These are phyloP conservation scores for Cryphonectria nitschkei DNA, from an alignment of 2,329 filamentous ascomycete species.

Conservation along the genomic window DNA sequence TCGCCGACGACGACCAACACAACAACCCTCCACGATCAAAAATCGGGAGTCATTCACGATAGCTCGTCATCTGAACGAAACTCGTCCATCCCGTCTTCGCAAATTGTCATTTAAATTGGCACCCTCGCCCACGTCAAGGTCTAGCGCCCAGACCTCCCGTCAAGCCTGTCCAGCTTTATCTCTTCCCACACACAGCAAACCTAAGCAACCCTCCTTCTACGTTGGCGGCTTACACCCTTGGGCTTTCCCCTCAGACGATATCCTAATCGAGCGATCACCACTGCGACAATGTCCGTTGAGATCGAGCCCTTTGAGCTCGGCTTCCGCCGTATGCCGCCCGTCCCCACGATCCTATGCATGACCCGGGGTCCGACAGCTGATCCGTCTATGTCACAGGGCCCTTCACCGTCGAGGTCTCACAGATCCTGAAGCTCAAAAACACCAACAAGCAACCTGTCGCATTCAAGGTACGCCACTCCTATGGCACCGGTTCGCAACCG, in stretches of 20 bases:
- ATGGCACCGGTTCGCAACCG: neutral
- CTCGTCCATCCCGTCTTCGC: neutral
- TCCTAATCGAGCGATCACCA: conserved; percentile 17
- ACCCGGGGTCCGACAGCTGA: conserved; percentile 29
- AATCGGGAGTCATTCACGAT: neutral
- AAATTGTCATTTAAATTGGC: neutral
- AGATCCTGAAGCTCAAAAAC: conserved; percentile 68
- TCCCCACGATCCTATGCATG: neutral
- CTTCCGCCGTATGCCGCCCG: conserved; percentile 77
- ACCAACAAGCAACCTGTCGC: conserved; percentile 64
- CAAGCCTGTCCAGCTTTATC: conserved; percentile 8
- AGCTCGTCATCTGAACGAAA: neutral
- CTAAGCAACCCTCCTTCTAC: conserved; percentile 3
- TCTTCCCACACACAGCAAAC: conserved; percentile 31
- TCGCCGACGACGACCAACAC: neutral
- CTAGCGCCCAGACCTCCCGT: neutral
- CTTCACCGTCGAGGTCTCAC: conserved; percentile 68
- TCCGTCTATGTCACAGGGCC: conserved; percentile 53
- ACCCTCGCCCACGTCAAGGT: neutral
- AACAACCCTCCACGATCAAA: neutral
- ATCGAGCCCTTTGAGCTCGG: conserved; percentile 89
- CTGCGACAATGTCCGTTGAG: conserved; percentile 82
- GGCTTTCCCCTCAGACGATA: conserved; percentile 17
- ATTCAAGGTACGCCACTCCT: conserved; percentile 63
- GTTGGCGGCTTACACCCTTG: conserved; percentile 13